phyloP scores from a whole-genome alignment of 495 filamentous ascomycete genomes.

The Tuber microsphaerosporum region DNA sequence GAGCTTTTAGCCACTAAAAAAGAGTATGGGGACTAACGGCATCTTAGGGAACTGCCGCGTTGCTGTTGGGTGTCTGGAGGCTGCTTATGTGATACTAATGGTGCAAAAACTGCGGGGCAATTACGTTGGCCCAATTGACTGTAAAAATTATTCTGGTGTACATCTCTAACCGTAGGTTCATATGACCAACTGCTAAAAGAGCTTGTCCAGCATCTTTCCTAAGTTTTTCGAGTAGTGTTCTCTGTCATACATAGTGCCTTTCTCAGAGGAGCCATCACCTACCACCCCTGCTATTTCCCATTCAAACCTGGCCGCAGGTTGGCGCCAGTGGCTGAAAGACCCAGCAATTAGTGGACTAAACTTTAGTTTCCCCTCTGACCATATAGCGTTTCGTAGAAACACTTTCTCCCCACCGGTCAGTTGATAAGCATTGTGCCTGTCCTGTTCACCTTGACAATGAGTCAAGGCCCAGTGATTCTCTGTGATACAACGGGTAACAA shows the following conservation, averaged over 20 bases:
- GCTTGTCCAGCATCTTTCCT: not conserved
- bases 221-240: not conserved
- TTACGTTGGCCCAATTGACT: not conserved
- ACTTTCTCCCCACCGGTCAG: not conserved
- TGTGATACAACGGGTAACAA: not conserved
- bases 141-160: not conserved
- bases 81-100: conserved; percentile 55
- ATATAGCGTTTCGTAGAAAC: not conserved
- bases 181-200: not conserved
- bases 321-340: not conserved
- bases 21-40: conserved; percentile 4
- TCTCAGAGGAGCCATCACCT: not conserved
- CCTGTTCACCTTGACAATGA: not conserved
- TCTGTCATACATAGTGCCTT: not conserved
- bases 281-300: not conserved
- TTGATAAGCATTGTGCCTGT: not conserved
- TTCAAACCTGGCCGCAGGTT: not conserved
- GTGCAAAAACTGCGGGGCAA: not conserved
- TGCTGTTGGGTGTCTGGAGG: conserved; percentile 94
- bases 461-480: not conserved
- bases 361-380: not conserved
- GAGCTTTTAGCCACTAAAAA: not conserved
- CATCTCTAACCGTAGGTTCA: not conserved
- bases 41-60: conserved; percentile 63
- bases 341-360: not conserved